Percentiles rank a stretch among this genome's conserved stretches.
Evolutionary conservation across 31 red algal genomes (phyloP).

Genomic region (Porphyra umbilicalis): DNA sequence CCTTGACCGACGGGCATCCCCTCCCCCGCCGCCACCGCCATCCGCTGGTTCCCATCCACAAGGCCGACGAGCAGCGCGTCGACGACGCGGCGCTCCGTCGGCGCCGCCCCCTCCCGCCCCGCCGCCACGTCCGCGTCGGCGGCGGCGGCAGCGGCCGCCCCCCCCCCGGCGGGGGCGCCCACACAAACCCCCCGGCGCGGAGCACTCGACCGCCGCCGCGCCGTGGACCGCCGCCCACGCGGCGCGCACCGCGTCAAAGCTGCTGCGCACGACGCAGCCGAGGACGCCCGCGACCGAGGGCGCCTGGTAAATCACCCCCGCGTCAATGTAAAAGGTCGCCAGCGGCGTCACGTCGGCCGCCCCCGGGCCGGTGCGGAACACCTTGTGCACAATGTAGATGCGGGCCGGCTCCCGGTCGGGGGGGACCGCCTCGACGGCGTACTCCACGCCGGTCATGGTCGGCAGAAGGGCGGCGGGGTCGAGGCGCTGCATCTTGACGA

Average conservation of each 20-base stretch:
- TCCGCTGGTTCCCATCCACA: constrained; percentile 45
- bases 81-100: constrained; percentile 33
- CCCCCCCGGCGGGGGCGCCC: constrained; percentile 24
- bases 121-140: not conserved
- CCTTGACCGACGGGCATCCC: not conserved
- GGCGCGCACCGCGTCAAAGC: constrained; percentile 41
- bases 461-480: constrained; percentile 42
- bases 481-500: constrained; percentile 78
- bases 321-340: constrained; percentile 67
- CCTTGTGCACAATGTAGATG: constrained; percentile 82
- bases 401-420: constrained; percentile 9
- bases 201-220: constrained; percentile 14
- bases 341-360: constrained; percentile 39
- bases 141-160: constrained; percentile 9
- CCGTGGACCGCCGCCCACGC: constrained; percentile 61
- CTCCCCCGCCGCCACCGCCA: constrained; percentile 29
- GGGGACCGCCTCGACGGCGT: constrained; percentile 19
- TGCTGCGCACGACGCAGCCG: constrained; percentile 45
- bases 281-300: constrained; percentile 57
- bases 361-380: constrained; percentile 22
- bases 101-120: constrained; percentile 5
- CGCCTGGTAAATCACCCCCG: constrained; percentile 62
- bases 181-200: constrained; percentile 30
- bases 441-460: constrained; percentile 71
- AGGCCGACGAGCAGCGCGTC: constrained; percentile 51